Conservation (phyloP, 192 early-diverging fungal species). For the Coemansia erecta region DNA sequence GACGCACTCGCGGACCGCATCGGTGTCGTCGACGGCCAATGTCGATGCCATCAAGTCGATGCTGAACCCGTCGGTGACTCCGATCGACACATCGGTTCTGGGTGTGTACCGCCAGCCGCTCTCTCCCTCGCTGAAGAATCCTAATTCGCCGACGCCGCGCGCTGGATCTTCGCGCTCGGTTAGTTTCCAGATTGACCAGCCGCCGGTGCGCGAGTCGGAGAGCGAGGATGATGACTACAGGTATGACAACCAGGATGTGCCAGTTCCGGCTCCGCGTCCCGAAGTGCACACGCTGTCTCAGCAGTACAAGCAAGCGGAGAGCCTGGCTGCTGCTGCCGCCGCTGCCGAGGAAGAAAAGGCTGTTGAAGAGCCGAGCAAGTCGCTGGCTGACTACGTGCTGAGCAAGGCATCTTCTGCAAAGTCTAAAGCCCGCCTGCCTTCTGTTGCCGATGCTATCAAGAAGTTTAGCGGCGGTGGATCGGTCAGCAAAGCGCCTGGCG, state of each 20-base stretch:
- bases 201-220: conserved; percentile 8
- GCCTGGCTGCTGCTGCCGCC: background rate
- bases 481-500: background rate
- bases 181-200: conserved; percentile 46
- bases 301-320: background rate
- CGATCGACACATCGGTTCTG: conserved; percentile 8
- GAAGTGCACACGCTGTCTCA: background rate
- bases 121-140: conserved; percentile 41
- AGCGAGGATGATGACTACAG: conserved; percentile 7
- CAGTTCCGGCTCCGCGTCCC: conserved; percentile 4
- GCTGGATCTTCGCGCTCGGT: conserved; percentile 42
- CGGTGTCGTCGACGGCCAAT: conserved; percentile 12
- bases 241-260: background rate
- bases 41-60: conserved; percentile 21
- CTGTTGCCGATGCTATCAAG: conserved; percentile 49
- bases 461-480: conserved; percentile 32
- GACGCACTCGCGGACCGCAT: background rate
- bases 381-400: conserved; percentile 51
- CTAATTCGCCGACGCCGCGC: conserved; percentile 25
- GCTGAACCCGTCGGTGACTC: conserved; percentile 16
- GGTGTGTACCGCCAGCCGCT: conserved; percentile 10
- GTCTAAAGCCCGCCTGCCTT: conserved; percentile 19
- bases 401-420: conserved; percentile 29
- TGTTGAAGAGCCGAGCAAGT: conserved; percentile 8
- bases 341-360: background rate